Percentiles rank a stretch among this genome's conserved stretches.
These are phyloP conservation scores for Fusarium sulawesiense DNA, from an alignment of 2,329 filamentous ascomycete species.

Conservation along the genomic window DNA sequence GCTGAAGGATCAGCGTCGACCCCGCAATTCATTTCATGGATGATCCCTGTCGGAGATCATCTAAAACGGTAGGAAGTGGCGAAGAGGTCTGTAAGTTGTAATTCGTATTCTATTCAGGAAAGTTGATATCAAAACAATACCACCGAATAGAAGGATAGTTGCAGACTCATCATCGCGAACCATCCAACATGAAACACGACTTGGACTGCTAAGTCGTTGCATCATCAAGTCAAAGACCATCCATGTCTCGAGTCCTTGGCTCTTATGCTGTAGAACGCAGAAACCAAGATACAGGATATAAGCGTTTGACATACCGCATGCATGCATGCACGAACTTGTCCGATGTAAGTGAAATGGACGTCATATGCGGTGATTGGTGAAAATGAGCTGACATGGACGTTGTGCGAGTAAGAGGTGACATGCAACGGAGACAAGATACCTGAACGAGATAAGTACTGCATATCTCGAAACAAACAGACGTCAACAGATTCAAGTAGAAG, in stretches of 20 bases:
- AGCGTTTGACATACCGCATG: conserved; percentile 2
- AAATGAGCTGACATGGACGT: not conserved
- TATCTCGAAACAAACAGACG: not conserved
- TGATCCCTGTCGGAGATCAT: conserved; percentile 20
- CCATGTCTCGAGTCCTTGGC: conserved; percentile 2
- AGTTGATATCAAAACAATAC: not conserved
- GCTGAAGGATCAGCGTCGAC: conserved; percentile 12
- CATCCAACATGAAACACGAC: not conserved
- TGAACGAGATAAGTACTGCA: not conserved
- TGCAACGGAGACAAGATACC: not conserved
- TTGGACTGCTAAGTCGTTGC: not conserved
- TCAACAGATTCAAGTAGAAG: not conserved
- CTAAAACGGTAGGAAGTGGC: conserved; percentile 6
- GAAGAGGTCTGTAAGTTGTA: not conserved
- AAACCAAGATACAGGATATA: conserved; percentile 1
- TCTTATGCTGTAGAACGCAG: not conserved
- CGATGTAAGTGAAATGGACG: not conserved
- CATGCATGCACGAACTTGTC: not conserved
- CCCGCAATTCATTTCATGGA: conserved; percentile 12
- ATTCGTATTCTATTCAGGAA: not conserved
- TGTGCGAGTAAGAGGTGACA: conserved; percentile 7
- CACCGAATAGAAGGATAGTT: not conserved
- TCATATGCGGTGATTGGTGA: conserved; percentile 4
- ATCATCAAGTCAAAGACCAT: not conserved
- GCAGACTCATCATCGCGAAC: not conserved